These are phyloP conservation scores for Emmonsia crescens DNA, from an alignment of 2,329 filamentous ascomycete genomes.

Conservation along the genomic window DNA sequence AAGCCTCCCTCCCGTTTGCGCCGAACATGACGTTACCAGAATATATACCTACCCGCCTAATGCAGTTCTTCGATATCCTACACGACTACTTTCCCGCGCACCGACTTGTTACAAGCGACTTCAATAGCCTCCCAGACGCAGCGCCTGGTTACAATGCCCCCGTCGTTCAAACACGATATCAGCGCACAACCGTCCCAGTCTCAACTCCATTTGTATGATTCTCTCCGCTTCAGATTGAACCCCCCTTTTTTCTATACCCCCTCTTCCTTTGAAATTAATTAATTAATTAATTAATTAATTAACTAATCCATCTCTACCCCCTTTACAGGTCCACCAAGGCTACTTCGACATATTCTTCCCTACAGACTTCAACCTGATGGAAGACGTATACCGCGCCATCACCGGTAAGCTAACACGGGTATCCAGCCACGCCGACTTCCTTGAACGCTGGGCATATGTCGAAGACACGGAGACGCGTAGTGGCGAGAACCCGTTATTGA, in stretches of 20 bases:
- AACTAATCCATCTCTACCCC: neutral
- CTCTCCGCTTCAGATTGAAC: neutral
- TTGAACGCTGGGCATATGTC: constrained; percentile 78
- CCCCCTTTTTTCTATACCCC: constrained; percentile 8
- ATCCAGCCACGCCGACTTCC: constrained; percentile 78
- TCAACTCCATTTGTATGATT: constrained; percentile 70
- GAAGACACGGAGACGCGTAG: constrained; percentile 80
- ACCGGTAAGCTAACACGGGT: constrained; percentile 86
- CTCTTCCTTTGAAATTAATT: neutral
- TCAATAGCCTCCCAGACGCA: constrained; percentile 73
- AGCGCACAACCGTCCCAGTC: constrained; percentile 78
- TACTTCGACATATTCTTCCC: constrained; percentile 99
- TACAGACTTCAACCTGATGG: constrained; percentile 83
- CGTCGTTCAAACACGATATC: constrained; percentile 90
- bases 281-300: neutral
- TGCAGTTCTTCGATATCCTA: constrained; percentile 94
- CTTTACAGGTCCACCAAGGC: constrained; percentile 77
- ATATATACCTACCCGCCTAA: constrained; percentile 85
- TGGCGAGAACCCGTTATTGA: constrained; percentile 86
- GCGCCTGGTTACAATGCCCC: constrained; percentile 79
- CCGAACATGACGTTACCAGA: constrained; percentile 72
- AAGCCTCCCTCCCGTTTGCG: constrained; percentile 55
- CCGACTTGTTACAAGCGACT: constrained; percentile 80
- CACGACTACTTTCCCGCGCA: constrained; percentile 83
- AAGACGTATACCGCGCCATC: constrained; percentile 83